Evolutionary conservation across 2,329 filamentous ascomycete genomes (phyloP).

Genomic region (Aquanectria penicillioides): DNA sequence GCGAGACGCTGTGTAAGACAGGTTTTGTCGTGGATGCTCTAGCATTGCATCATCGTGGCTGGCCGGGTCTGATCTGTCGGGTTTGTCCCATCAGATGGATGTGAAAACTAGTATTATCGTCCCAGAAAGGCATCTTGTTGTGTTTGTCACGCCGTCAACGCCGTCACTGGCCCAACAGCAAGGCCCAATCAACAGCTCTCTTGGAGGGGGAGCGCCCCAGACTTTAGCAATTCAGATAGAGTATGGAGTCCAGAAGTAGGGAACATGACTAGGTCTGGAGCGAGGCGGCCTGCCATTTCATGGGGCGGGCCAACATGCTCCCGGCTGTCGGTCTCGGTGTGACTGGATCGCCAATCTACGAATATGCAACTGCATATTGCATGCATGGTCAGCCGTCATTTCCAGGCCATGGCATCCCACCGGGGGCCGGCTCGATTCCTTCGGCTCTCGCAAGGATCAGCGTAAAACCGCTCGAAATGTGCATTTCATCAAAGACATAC

Average conservation of each 20-base stretch:
- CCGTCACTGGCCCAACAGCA: too few relatives aligned
- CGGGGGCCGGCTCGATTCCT: not conserved
- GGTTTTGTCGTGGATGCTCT: not conserved
- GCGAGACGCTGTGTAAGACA: not conserved
- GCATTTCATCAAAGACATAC: too few relatives aligned
- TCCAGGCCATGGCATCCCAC: not conserved
- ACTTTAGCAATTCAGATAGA: too few relatives aligned
- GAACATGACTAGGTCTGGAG: too few relatives aligned
- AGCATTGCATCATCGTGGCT: not conserved
- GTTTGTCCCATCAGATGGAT: too few relatives aligned
- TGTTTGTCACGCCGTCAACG: not conserved
- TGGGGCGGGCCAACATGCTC: not conserved
- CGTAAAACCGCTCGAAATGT: too few relatives aligned
- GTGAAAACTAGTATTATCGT: not conserved
- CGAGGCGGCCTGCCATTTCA: not conserved
- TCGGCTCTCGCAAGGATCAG: too few relatives aligned
- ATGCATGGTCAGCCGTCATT: constrained; percentile 2
- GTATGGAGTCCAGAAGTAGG: too few relatives aligned
- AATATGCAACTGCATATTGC: constrained; percentile 5
- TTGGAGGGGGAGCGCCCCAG: too few relatives aligned
- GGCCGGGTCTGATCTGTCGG: too few relatives aligned
- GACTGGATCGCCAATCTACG: constrained; percentile 1
- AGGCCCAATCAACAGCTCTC: too few relatives aligned
- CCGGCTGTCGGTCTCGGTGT: not conserved
- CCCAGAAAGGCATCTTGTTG: not conserved